These are phyloP conservation scores for Aspergillus novofumigatus DNA, from an alignment of 2,329 filamentous ascomycete genomes.

Conservation along the genomic window DNA sequence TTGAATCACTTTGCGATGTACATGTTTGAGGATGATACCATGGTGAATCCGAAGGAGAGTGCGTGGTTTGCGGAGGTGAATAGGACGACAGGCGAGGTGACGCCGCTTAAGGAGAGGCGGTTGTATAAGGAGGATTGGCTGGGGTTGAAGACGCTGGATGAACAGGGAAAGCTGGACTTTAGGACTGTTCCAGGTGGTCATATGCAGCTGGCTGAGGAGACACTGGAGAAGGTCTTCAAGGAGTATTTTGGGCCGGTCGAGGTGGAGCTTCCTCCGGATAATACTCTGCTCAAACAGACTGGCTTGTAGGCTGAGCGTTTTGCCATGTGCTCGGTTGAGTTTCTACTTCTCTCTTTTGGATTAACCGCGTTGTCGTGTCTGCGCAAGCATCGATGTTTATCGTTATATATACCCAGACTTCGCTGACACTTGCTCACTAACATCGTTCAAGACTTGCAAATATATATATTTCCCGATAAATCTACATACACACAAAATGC, in stretches of 20 bases:
- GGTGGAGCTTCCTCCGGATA: slow-evolving; percentile 5
- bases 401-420: neutral
- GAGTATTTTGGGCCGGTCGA: slow-evolving; percentile 42
- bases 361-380: neutral
- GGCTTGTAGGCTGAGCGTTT: neutral
- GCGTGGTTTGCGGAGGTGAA: slow-evolving; percentile 89
- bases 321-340: neutral
- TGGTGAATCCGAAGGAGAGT: slow-evolving; percentile 84
- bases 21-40: slow-evolving; percentile 80
- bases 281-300: slow-evolving; percentile 18
- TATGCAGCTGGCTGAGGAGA: slow-evolving; percentile 70
- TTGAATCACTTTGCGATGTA: slow-evolving; percentile 83
- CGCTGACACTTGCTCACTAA: neutral
- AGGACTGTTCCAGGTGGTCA: slow-evolving; percentile 69
- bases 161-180: slow-evolving; percentile 74
- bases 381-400: neutral
- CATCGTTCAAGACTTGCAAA: neutral
- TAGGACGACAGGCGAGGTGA: slow-evolving; percentile 57
- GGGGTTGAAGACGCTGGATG: slow-evolving; percentile 73
- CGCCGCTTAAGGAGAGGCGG: slow-evolving; percentile 61
- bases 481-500: neutral
- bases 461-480: neutral
- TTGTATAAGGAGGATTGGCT: slow-evolving; percentile 94
- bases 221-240: slow-evolving; percentile 62
- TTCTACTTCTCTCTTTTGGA: neutral